Conservation (phyloP, 2,329 filamentous ascomycete genomes). For the Scytalidium sp. region DNA sequence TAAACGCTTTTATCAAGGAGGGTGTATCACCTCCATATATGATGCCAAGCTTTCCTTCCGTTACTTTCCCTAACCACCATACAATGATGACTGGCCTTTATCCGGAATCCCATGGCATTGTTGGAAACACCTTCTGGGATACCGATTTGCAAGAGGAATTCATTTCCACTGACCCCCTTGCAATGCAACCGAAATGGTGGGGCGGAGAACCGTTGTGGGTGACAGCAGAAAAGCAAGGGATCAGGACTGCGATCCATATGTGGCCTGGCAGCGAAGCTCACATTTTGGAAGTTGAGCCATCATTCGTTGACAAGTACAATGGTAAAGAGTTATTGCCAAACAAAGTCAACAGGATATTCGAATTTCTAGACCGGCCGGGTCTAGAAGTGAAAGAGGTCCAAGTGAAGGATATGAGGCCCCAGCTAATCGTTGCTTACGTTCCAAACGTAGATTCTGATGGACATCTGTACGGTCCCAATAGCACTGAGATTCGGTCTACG, state of each 20-base stretch:
- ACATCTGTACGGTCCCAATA: constrained; percentile 89
- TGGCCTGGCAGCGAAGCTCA: constrained; percentile 96
- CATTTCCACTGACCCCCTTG: constrained; percentile 74
- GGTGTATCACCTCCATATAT: constrained; percentile 92
- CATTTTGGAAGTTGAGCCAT: constrained; percentile 70
- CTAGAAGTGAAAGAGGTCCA: constrained; percentile 53
- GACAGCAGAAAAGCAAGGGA: constrained; percentile 79
- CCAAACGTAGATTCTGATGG: constrained; percentile 87
- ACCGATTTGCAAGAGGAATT: constrained; percentile 74
- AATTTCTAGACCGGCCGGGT: constrained; percentile 81
- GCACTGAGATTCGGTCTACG: constrained; percentile 79
- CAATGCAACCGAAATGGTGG: constrained; percentile 91
- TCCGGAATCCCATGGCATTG: constrained; percentile 88
- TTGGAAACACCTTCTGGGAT: constrained; percentile 95
- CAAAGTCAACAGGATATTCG: constrained; percentile 78
- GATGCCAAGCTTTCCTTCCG: constrained; percentile 89
- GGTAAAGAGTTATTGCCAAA: constrained; percentile 67
- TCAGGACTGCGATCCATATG: constrained; percentile 89
- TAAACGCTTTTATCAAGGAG: constrained; percentile 73
- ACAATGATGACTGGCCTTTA: constrained; percentile 90
- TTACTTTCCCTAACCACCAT: constrained; percentile 97
- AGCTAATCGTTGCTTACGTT: constrained; percentile 92
- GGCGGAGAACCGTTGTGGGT: constrained; percentile 91
- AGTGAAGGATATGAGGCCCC: constrained; percentile 63
- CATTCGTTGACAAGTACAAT: constrained; percentile 82